Percentiles rank a stretch among this genome's conserved stretches.
These are phyloP conservation scores for Aspergillus coremiiformis DNA, from an alignment of 495 filamentous ascomycete species.

Conservation along the genomic window DNA sequence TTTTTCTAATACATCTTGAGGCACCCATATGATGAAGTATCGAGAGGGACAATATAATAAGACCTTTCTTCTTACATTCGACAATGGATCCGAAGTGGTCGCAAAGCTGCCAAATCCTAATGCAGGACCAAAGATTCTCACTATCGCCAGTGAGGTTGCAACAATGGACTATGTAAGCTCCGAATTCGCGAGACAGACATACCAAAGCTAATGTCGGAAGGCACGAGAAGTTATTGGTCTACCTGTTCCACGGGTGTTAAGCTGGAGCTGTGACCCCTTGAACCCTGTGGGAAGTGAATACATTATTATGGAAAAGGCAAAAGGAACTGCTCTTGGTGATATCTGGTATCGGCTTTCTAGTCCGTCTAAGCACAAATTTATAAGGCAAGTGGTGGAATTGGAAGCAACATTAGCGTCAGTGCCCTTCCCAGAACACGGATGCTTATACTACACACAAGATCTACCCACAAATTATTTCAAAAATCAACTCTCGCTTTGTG, in stretches of 20 bases:
- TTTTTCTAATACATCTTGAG: too few species aligned
- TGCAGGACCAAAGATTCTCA: not conserved
- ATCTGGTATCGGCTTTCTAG: not conserved
- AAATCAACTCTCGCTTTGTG: not conserved
- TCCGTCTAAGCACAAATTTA: not conserved
- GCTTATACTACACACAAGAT: not conserved
- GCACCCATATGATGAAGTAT: too few species aligned
- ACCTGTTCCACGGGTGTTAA: not conserved
- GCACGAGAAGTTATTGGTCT: not conserved
- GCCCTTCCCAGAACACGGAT: conserved; percentile 1
- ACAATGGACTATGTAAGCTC: conserved; percentile 1
- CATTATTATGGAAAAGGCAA: conserved; percentile 6
- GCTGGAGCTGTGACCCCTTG: not conserved
- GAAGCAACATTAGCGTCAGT: not conserved
- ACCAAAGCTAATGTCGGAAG: not conserved
- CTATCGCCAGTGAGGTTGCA: conserved; percentile 2
- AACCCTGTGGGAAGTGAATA: conserved; percentile 1
- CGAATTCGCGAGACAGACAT: not conserved
- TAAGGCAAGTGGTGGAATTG: conserved; percentile 1
- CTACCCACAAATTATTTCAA: not conserved
- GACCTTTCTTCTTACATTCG: too few species aligned
- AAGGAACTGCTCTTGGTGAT: not conserved
- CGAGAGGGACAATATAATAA: too few species aligned
- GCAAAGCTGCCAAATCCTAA: not conserved
- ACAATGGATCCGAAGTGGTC: too few species aligned